Evolutionary conservation across 2,329 filamentous ascomycete genomes (phyloP).

Genomic region (Bipolaris sorokiniana): DNA sequence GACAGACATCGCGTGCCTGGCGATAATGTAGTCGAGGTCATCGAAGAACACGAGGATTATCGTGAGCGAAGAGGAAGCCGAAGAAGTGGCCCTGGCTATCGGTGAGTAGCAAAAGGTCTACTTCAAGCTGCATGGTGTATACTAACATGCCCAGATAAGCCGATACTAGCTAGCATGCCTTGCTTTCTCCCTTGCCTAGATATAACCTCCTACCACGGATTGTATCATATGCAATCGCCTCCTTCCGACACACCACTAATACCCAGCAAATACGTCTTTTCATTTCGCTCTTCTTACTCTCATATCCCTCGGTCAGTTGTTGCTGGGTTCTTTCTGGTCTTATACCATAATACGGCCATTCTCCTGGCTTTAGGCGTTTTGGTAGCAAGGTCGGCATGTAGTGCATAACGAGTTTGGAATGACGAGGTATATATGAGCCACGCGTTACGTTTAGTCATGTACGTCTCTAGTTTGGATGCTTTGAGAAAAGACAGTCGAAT

Average conservation of each 20-base stretch:
- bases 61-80: conserved; percentile 46
- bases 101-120: conserved; percentile 49
- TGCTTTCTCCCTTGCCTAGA: not conserved
- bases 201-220: not conserved
- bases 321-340: not conserved
- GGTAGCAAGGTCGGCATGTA: conserved; percentile 3
- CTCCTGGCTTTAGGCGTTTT: conserved; percentile 13
- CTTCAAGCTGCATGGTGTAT: not conserved
- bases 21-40: conserved; percentile 64
- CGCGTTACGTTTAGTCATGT: not conserved
- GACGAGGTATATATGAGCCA: not conserved
- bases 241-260: conserved; percentile 4
- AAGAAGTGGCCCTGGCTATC: conserved; percentile 51
- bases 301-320: not conserved
- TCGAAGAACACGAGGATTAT: conserved; percentile 61
- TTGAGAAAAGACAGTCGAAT: not conserved
- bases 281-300: not conserved
- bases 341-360: conserved; percentile 18
- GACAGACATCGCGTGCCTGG: conserved; percentile 52
- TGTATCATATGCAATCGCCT: not conserved
- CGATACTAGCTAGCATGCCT: not conserved
- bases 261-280: conserved; percentile 9
- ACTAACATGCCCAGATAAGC: conserved; percentile 10
- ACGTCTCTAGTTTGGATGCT: not conserved
- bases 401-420: not conserved